Evolutionary conservation across 1,284 basidiomycete species (phyloP).

Genomic region (Ganoderma meredithae): DNA sequence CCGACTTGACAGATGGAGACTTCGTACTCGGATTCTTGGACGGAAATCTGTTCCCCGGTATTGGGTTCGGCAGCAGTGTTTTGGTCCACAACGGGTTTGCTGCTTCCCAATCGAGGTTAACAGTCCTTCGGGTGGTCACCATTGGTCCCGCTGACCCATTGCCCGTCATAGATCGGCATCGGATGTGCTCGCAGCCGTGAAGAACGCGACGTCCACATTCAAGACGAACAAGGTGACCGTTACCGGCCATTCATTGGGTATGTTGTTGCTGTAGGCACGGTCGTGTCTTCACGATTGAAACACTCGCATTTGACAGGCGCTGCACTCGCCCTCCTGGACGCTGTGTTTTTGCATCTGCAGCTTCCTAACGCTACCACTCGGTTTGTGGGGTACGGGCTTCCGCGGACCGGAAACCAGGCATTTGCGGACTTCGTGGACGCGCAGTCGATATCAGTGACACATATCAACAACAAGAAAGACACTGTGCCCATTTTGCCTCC

Average conservation of each 20-base stretch:
- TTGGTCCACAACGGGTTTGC: slow-evolving; percentile 66
- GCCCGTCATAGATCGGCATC: slow-evolving; percentile 40
- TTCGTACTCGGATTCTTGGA: slow-evolving; percentile 39
- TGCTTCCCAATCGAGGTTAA: slow-evolving; percentile 58
- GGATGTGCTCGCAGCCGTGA: slow-evolving; percentile 46
- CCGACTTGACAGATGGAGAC: slow-evolving; percentile 46
- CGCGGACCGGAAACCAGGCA: slow-evolving; percentile 68
- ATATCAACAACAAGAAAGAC: slow-evolving; percentile 44
- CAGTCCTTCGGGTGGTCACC: background rate
- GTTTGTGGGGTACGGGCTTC: slow-evolving; percentile 57
- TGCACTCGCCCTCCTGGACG: slow-evolving; percentile 55
- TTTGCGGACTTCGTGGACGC: slow-evolving; percentile 67
- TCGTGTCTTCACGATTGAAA: too few species aligned
- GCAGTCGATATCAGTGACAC: slow-evolving; percentile 36
- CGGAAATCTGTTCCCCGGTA: slow-evolving; percentile 60
- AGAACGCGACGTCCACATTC: slow-evolving; percentile 41
- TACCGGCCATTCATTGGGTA: slow-evolving; percentile 52
- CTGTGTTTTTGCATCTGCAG: slow-evolving; percentile 54
- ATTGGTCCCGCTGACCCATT: background rate
- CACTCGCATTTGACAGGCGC: slow-evolving; percentile 41
- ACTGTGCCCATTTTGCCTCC: slow-evolving; percentile 44
- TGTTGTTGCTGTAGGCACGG: slow-evolving; percentile 32
- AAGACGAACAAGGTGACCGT: slow-evolving; percentile 42
- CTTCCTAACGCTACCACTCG: slow-evolving; percentile 48
- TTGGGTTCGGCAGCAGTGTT: slow-evolving; percentile 54